Base-by-base conservation (phyloP, 164 flowering plant genomes). In the Kingdonia uniflora region DNA sequence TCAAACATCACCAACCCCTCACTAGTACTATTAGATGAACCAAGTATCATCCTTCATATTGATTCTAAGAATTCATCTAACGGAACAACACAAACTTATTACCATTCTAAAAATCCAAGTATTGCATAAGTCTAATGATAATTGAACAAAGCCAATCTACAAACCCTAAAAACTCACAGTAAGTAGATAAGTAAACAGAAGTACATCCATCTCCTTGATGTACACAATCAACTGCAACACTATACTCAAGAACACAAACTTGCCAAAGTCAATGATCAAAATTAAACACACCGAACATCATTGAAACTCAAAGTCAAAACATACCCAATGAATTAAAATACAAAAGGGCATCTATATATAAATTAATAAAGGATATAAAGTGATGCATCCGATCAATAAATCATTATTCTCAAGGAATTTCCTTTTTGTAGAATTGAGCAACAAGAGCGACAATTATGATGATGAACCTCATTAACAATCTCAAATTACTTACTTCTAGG, bases 391-490 rank as follows among this genome's bases (percentile, higher is more conserved):
- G 45, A 88, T 77, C 65, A 92, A 72, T 48, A 92, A 72, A 38
- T 84, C 68, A 50, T 63, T 60, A 59, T 92, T 92, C 68, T 82
- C 85, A 0, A 96, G 97, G 68, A 92, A 88, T 64, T 88, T 88
- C n/a, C 85, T 86, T 88, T 17, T 77, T 77, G 72, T 92, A 82
- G 65, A 92, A 92, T 61, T 88, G 97, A 42, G 97, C 99, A 2
- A 82, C 63, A 2, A 92, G 78, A 7, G 96, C 97, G 47, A 88
- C 76, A 41, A 65, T 58, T 1, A 92, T 84, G 52, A 88, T 79
- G 29, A 80, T 53, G 5, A 68, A 51, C 47, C 96, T 96, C 61
- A 88, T 17, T 19, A 82, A 54, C 75, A 86, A 64, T 52, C 74
- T 74, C 0, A 81, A 38, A 65, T 92, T 92, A 69, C 97, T 88